Evolutionary conservation across 495 filamentous ascomycete species (phyloP).

Genomic region (Xylaria palmicola): DNA sequence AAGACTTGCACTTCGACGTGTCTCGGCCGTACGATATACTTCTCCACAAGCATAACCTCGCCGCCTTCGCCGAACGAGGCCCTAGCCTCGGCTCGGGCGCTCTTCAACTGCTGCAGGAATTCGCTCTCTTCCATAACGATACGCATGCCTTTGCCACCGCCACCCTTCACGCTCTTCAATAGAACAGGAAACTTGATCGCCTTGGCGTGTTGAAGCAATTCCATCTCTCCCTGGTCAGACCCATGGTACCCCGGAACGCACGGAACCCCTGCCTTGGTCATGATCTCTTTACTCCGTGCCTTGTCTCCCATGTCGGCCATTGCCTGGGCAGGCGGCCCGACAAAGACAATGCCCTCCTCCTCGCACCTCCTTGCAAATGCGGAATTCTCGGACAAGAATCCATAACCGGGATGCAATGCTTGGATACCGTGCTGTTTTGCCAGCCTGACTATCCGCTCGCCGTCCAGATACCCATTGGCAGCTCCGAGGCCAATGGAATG

Average conservation of each 20-base stretch:
- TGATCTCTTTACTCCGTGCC: conserved; percentile 86
- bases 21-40: conserved; percentile 89
- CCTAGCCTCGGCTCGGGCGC: conserved; percentile 83
- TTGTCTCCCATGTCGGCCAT: conserved; percentile 99
- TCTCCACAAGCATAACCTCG: conserved; percentile 94
- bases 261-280: conserved; percentile 88
- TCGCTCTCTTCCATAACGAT: conserved; percentile 73
- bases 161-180: conserved; percentile 94
- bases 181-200: conserved; percentile 90
- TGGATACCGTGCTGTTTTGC: conserved; percentile 83
- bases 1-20: conserved; percentile 99
- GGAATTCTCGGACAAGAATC: conserved; percentile 95
- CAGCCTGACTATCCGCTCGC: conserved; percentile 82
- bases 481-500: conserved; percentile 80
- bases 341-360: conserved; percentile 90
- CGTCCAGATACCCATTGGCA: conserved; percentile 84
- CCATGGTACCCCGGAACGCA: conserved; percentile 98
- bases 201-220: conserved; percentile 70
- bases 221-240: conserved; percentile 69
- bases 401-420: conserved; percentile 94
- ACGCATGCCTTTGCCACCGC: conserved; percentile 99
- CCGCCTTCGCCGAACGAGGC: conserved; percentile 86
- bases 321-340: conserved; percentile 86
- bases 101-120: conserved; percentile 77
- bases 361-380: conserved; percentile 84